Conservation (phyloP, 495 filamentous ascomycete species). For the Penicillium dipodomyicola region DNA sequence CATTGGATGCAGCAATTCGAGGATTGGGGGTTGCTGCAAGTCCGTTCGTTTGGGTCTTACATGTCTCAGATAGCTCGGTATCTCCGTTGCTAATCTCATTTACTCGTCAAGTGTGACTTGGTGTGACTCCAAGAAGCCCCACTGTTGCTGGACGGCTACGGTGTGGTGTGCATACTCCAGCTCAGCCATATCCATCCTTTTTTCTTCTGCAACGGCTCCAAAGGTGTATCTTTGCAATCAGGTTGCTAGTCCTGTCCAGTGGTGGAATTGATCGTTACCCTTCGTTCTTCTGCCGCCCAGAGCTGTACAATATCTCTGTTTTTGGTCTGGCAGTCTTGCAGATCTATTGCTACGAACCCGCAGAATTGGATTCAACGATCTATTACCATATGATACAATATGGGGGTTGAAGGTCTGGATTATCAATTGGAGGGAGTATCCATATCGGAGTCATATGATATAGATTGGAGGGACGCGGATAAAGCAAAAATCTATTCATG, state of each 20-base stretch:
- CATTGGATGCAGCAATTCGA: neutral
- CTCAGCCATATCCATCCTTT: neutral
- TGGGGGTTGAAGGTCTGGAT: neutral
- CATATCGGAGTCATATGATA: neutral
- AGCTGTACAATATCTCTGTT: too few relatives aligned
- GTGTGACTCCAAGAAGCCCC: neutral
- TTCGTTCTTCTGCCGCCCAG: too few relatives aligned
- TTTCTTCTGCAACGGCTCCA: neutral
- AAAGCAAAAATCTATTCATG: neutral
- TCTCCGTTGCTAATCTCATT: neutral
- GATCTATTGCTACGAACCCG: too few relatives aligned
- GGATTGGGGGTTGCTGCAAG: neutral
- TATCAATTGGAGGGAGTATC: neutral
- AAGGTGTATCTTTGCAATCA: neutral
- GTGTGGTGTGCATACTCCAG: neutral
- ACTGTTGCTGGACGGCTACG: neutral
- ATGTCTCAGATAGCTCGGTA: conserved; percentile 1
- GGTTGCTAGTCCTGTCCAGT: neutral
- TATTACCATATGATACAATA: neutral
- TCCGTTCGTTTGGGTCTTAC: neutral
- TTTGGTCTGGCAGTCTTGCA: too few relatives aligned
- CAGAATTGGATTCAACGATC: too few relatives aligned
- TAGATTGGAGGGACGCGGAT: neutral
- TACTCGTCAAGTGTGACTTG: neutral
- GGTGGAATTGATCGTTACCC: too few relatives aligned